Conservation (phyloP, 2,329 filamentous ascomycete species). For the Emergomyces pasteurianus region DNA sequence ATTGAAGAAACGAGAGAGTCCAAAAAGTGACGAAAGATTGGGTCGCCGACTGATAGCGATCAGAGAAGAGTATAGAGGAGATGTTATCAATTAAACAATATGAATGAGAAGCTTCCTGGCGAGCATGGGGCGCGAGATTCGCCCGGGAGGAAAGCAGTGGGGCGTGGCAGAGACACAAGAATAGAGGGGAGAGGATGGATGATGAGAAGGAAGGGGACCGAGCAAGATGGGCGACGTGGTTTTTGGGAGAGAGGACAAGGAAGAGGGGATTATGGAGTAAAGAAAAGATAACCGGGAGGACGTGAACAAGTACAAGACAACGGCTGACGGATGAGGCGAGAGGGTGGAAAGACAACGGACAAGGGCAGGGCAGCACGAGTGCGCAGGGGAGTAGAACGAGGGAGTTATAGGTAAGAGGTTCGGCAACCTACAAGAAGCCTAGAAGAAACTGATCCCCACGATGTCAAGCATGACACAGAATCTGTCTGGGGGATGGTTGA, state of each 20-base stretch:
- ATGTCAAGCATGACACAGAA: conserved; percentile 1
- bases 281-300: conserved; percentile 9
- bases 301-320: conserved; percentile 11
- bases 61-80: background rate
- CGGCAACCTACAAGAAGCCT: conserved; percentile 35
- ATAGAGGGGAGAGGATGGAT: background rate
- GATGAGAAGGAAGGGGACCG: background rate
- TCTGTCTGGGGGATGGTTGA: background rate
- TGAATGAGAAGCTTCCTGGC: background rate
- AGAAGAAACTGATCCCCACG: conserved; percentile 12
- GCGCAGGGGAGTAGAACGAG: conserved; percentile 8
- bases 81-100: background rate
- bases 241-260: conserved; percentile 10
- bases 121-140: background rate
- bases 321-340: conserved; percentile 7
- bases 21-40: background rate
- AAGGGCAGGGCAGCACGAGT: conserved; percentile 3
- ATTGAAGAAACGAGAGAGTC: background rate
- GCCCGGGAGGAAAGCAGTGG: background rate
- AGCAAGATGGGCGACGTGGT: background rate
- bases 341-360: conserved; percentile 1
- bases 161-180: background rate
- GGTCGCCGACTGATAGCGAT: background rate
- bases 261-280: conserved; percentile 10
- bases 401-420: conserved; percentile 13